These are phyloP conservation scores for Penicillium diatomitis DNA, from an alignment of 495 filamentous ascomycete genomes.

Conservation along the genomic window DNA sequence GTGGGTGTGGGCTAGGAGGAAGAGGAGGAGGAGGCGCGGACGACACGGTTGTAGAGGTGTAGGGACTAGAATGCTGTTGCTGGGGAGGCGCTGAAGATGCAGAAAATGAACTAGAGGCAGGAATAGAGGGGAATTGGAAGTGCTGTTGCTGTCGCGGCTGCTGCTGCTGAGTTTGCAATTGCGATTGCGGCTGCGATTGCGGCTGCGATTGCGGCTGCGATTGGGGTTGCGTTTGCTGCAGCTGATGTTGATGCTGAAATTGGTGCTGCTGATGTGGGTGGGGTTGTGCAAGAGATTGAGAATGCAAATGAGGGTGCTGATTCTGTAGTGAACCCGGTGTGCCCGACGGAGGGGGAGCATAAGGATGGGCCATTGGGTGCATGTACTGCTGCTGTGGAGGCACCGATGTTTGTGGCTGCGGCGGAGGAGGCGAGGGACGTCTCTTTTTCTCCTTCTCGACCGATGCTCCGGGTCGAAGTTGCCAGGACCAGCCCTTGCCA, in stretches of 20 bases:
- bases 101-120: constrained; percentile 22
- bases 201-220: too few relatives aligned
- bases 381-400: constrained; percentile 34
- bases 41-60: constrained; percentile 7
- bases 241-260: too few relatives aligned
- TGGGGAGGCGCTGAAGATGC: constrained; percentile 12
- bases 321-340: constrained; percentile 25
- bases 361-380: constrained; percentile 30
- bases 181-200: too few relatives aligned
- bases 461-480: constrained; percentile 49
- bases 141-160: constrained; percentile 18
- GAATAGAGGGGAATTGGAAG: constrained; percentile 38
- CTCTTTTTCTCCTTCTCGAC: constrained; percentile 65
- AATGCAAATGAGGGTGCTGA: constrained; percentile 31
- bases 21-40: constrained; percentile 6
- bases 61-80: constrained; percentile 17
- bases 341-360: constrained; percentile 20
- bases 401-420: constrained; percentile 26
- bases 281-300: too few relatives aligned
- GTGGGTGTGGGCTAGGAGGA: constrained; percentile 1
- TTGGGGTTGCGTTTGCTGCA: too few relatives aligned
- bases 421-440: constrained; percentile 46
- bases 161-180: too few relatives aligned
- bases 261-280: too few relatives aligned
- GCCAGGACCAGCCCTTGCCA: constrained; percentile 65